These are phyloP conservation scores for Phytophthora syringae DNA, from an alignment of 352 stramenopile genomes.

Conservation along the genomic window DNA sequence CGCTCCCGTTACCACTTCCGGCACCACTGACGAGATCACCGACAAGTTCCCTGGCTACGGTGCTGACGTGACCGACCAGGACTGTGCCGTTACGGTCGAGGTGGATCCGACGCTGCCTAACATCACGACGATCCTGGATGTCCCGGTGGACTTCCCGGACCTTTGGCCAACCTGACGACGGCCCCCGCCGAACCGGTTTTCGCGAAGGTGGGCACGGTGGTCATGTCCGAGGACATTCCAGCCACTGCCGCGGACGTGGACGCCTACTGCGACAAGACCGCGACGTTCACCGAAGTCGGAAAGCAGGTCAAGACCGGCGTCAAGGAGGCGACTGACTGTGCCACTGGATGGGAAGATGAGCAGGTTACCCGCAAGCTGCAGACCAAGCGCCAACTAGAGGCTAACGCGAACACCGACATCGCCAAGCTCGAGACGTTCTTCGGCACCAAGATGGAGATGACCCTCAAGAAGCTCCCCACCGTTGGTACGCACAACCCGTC, in stretches of 20 bases:
- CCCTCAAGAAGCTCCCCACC: conserved; percentile 20
- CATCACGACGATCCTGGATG: conserved; percentile 21
- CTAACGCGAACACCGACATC: conserved; percentile 24
- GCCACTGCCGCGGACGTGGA: conserved; percentile 22
- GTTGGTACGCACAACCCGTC: conserved; percentile 12
- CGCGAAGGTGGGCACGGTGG: conserved; percentile 16
- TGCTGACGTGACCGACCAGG: conserved; percentile 2
- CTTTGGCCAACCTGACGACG: conserved; percentile 25
- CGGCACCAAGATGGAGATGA: conserved; percentile 14
- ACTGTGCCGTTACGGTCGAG: conserved; percentile 24
- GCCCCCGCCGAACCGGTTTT: conserved; percentile 24
- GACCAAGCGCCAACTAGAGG: conserved; percentile 12
- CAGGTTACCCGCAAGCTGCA: conserved; percentile 32
- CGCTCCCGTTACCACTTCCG: conserved; percentile 13
- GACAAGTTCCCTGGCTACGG: conserved; percentile 23
- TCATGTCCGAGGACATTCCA: conserved; percentile 9
- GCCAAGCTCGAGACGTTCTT: conserved; percentile 27
- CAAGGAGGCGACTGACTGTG: conserved; percentile 19
- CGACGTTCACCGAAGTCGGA: conserved; percentile 5
- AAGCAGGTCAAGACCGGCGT: conserved; percentile 23
- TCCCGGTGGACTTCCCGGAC: conserved; percentile 11
- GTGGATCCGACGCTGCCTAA: conserved; percentile 17
- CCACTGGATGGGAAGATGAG: conserved; percentile 23
- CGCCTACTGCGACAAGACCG: conserved; percentile 31
- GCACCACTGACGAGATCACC: conserved; percentile 24